Evolutionary conservation across 192 early-diverging fungal species (phyloP).

Genomic region (Umbelopsis isabellina): DNA sequence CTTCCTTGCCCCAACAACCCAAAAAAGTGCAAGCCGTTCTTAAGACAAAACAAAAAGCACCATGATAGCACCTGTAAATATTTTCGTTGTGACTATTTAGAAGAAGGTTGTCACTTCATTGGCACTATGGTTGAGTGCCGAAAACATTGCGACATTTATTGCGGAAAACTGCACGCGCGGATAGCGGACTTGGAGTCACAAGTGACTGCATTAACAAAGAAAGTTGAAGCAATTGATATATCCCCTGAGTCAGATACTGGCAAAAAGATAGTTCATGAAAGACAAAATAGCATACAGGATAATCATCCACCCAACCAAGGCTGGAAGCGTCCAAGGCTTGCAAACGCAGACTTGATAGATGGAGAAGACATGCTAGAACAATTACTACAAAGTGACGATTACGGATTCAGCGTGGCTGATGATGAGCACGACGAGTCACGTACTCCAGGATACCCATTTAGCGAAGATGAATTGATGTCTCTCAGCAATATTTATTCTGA

Average conservation of each 20-base stretch:
- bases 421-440: conserved; percentile 4
- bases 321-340: conserved; percentile 12
- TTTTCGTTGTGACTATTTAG: conserved; percentile 30
- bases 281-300: neutral
- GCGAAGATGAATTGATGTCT: conserved; percentile 11
- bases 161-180: conserved; percentile 32
- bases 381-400: conserved; percentile 15
- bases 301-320: neutral
- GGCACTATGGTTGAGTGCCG: conserved; percentile 29
- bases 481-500: neutral
- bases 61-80: conserved; percentile 38
- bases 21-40: conserved; percentile 30
- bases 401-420: neutral
- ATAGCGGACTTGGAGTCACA: conserved; percentile 31
- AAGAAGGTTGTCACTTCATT: conserved; percentile 36
- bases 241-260: neutral
- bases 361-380: conserved; percentile 6
- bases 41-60: conserved; percentile 22
- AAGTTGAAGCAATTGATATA: neutral
- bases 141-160: conserved; percentile 33
- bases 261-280: neutral
- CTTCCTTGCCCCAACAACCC: conserved; percentile 33
- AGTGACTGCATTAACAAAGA: conserved; percentile 25
- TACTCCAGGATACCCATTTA: conserved; percentile 15
- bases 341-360: neutral